phyloP scores from a whole-genome alignment of 371 early-diverging fungal genomes.

The Rhizopus arrhizus region DNA sequence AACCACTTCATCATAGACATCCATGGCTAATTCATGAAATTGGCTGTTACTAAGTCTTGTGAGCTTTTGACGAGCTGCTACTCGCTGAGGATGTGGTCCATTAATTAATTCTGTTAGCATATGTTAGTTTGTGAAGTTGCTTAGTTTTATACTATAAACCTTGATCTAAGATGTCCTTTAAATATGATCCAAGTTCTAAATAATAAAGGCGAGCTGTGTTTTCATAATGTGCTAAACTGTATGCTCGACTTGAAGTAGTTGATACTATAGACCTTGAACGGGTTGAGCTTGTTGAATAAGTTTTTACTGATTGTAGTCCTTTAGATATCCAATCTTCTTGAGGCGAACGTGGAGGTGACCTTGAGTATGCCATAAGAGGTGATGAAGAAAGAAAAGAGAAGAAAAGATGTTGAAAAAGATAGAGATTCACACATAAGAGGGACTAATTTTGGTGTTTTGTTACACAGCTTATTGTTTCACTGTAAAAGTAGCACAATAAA shows the following conservation, averaged over 20 bases:
- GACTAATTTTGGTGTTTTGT: background rate
- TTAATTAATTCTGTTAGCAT: slow-evolving; percentile 39
- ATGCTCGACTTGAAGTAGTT: slow-evolving; percentile 32
- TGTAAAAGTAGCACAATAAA: background rate
- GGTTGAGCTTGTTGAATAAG: slow-evolving; percentile 41
- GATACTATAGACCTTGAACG: slow-evolving; percentile 36
- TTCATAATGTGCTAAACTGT: slow-evolving; percentile 31
- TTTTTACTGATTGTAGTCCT: slow-evolving; percentile 32
- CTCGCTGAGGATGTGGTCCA: slow-evolving; percentile 59
- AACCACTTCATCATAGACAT: slow-evolving; percentile 93
- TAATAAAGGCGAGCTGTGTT: slow-evolving; percentile 40
- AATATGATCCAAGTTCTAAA: slow-evolving; percentile 37
- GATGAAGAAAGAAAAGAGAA: background rate
- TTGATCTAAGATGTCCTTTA: slow-evolving; percentile 36
- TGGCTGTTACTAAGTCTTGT: slow-evolving; percentile 77
- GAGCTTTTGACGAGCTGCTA: slow-evolving; percentile 86
- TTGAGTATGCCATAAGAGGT: slow-evolving; percentile 34
- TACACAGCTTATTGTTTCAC: slow-evolving; percentile 2
- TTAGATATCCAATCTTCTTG: slow-evolving; percentile 43
- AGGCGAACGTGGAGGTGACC: slow-evolving; percentile 44
- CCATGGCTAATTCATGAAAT: slow-evolving; percentile 92
- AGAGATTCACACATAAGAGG: slow-evolving; percentile 1
- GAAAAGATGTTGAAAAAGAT: background rate
- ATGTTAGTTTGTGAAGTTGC: background rate
- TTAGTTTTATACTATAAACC: slow-evolving; percentile 25